Evolutionary conservation across 78 protist species (phyloP), one percentile per base, ranked within the genome.

Genomic region (Ministeria vibrans): DNA sequence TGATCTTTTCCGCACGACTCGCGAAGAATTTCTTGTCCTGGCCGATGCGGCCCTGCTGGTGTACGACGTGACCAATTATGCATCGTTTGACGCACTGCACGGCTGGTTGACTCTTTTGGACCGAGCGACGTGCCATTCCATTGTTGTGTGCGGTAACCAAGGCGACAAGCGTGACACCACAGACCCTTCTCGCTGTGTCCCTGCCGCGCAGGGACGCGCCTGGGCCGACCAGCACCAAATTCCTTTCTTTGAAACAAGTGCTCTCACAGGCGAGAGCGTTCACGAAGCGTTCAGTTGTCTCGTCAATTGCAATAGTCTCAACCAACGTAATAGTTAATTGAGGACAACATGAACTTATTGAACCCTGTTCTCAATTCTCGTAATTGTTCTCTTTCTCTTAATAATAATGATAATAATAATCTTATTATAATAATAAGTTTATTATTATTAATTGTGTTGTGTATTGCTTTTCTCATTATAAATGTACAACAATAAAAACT

Each of bases 1-100:
- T 23, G 53, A 55, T 9, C 73, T 63, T 4, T 91, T 69, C 80
- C 15, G 55, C 27, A 91, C 87, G 22, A 80, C 81, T 2, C 79
- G 94, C 4, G 85, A 76, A 36, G 94, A 91, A 45, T 91, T 91
- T 59, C 87, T 87, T 81, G 32, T 34, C n/a, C 90, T 87, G 42
- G 39, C 89, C 4, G 78, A 85, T 7, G 94, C 86, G n/a, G 86
- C 42, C 46, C 1, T 78, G 0, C 72, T 86, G 27, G 88, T 80
- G 23, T 91, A 42, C 73, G 94, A 87, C 69, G 82, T 82, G n/a
- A 75, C 78, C 22, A 5, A 36, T 32, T 1, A 36, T 39, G 15
- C 0, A 32, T 23, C 85, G 15, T 91, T 87, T 43, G 83, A 64
- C 0, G 68, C 34, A 3, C 73, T 87, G 9, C 69, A 83, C 5